A percentile compares a stretch with the other conserved stretches of the same genome.
phyloP scores from a whole-genome alignment of 2,329 filamentous ascomycete species.

The Didymella pomorum region DNA sequence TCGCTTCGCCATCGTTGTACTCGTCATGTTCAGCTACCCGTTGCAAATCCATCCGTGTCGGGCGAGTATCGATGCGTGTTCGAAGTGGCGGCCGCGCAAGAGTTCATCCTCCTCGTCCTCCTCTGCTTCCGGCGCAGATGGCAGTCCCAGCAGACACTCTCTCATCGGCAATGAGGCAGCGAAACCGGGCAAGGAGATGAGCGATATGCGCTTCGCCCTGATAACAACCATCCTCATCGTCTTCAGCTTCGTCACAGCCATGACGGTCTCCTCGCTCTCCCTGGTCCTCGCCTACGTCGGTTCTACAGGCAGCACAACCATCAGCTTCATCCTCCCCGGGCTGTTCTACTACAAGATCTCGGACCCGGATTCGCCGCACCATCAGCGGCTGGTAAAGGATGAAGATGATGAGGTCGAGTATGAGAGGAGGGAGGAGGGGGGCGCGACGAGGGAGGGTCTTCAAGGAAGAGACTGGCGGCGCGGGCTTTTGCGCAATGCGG shows the following conservation, averaged over 20 bases:
- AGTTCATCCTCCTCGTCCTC: too few relatives aligned
- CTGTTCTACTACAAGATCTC: slow-evolving; percentile 99
- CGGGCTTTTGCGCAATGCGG: slow-evolving; percentile 71
- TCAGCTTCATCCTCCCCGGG: slow-evolving; percentile 95
- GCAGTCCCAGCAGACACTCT: slow-evolving; percentile 54
- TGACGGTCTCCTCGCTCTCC: too few relatives aligned
- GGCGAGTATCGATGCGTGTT: slow-evolving; percentile 92
- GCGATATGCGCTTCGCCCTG: slow-evolving; percentile 85
- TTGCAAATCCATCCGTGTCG: slow-evolving; percentile 95
- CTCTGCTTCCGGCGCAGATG: neutral
- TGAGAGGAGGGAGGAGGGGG: slow-evolving; percentile 60
- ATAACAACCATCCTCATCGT: slow-evolving; percentile 88
- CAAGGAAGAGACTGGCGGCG: slow-evolving; percentile 69
- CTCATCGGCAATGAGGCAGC: slow-evolving; percentile 51
- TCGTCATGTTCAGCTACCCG: slow-evolving; percentile 96
- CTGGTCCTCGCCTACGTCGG: slow-evolving; percentile 97
- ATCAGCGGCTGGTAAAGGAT: slow-evolving; percentile 87
- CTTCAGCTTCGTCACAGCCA: slow-evolving; percentile 83
- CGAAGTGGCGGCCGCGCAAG: slow-evolving; percentile 80
- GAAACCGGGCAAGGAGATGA: slow-evolving; percentile 66
- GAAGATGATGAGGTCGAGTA: slow-evolving; percentile 82
- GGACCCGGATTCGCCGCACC: slow-evolving; percentile 82
- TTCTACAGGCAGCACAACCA: slow-evolving; percentile 91
- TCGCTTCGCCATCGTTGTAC: slow-evolving; percentile 91
- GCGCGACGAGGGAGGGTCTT: slow-evolving; percentile 55